Conservation (phyloP, 495 filamentous ascomycete genomes). For the Penicillium argentinense region DNA sequence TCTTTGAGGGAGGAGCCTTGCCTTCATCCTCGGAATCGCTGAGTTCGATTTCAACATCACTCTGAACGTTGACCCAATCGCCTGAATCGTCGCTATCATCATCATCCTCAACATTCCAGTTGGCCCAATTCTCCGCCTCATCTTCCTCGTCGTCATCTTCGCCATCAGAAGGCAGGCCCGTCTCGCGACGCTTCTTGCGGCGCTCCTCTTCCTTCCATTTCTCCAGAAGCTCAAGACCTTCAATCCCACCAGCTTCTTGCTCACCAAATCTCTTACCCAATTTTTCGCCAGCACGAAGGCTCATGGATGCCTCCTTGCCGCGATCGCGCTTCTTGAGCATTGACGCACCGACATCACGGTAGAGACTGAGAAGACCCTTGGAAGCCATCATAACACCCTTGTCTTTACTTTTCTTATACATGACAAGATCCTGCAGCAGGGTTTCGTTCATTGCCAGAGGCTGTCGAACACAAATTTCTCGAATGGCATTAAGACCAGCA, state of each 20-base stretch:
- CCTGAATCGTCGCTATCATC: conserved; percentile 71
- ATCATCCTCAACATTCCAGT: conserved; percentile 83
- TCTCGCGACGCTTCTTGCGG: conserved; percentile 65
- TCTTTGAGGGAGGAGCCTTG: conserved; percentile 64
- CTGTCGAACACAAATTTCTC: conserved; percentile 89
- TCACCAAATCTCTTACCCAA: conserved; percentile 76
- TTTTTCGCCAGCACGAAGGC: conserved; percentile 64
- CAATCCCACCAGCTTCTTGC: conserved; percentile 76
- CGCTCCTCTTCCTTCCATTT: conserved; percentile 92
- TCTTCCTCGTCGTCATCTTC: conserved; percentile 57
- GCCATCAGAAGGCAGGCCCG: conserved; percentile 57
- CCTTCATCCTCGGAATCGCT: conserved; percentile 69
- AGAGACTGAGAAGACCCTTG: conserved; percentile 84
- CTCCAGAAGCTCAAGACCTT: conserved; percentile 88
- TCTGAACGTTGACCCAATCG: conserved; percentile 92
- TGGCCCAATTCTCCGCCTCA: conserved; percentile 69
- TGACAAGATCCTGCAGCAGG: conserved; percentile 90
- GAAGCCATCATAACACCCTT: conserved; percentile 98
- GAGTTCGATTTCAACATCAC: conserved; percentile 76
- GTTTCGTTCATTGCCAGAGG: conserved; percentile 95
- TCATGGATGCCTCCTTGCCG: conserved; percentile 90
- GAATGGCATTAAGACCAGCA: conserved; percentile 90
- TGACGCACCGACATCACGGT: conserved; percentile 83
- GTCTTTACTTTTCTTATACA: conserved; percentile 96
- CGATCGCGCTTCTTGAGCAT: conserved; percentile 88